phyloP scores from a whole-genome alignment of 2,329 filamentous ascomycete species.

The Calonectria multiphialidica region DNA sequence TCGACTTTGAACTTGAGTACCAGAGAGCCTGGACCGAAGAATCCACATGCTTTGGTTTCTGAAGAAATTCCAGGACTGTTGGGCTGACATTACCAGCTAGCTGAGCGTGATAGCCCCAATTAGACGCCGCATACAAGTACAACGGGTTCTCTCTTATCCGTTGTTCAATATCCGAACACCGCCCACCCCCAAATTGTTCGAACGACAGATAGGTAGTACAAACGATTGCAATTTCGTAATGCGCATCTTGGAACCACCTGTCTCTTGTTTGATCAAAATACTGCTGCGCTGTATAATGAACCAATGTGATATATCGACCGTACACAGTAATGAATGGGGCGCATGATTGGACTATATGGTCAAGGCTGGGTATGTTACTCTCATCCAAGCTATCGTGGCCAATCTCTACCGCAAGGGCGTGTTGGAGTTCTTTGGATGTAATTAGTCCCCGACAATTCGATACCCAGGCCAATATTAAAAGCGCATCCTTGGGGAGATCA shows the following conservation, averaged over 20 bases:
- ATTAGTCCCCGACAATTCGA: neutral
- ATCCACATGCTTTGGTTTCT: slow-evolving; percentile 23
- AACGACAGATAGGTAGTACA: slow-evolving; percentile 54
- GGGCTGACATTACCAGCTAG: neutral
- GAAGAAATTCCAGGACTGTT: slow-evolving; percentile 25
- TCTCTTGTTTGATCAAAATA: neutral
- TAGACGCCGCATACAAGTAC: slow-evolving; percentile 46
- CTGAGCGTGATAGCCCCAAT: slow-evolving; percentile 50
- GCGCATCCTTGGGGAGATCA: neutral
- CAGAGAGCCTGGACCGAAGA: slow-evolving; percentile 35
- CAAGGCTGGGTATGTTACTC: neutral
- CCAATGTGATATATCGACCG: neutral
- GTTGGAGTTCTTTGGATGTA: neutral
- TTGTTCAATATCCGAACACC: slow-evolving; percentile 18
- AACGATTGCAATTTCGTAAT: slow-evolving; percentile 41
- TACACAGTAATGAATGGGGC: neutral
- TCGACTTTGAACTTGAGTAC: neutral
- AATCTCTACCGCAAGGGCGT: neutral
- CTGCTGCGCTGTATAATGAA: neutral
- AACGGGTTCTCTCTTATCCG: slow-evolving; percentile 40
- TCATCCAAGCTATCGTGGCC: neutral
- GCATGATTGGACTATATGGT: neutral
- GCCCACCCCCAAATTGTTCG: slow-evolving; percentile 31
- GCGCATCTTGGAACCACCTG: slow-evolving; percentile 22
- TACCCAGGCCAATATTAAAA: neutral